Evolutionary conservation across 768 basidiomycete genomes (phyloP).

Genomic region (Grammothele lineata): DNA sequence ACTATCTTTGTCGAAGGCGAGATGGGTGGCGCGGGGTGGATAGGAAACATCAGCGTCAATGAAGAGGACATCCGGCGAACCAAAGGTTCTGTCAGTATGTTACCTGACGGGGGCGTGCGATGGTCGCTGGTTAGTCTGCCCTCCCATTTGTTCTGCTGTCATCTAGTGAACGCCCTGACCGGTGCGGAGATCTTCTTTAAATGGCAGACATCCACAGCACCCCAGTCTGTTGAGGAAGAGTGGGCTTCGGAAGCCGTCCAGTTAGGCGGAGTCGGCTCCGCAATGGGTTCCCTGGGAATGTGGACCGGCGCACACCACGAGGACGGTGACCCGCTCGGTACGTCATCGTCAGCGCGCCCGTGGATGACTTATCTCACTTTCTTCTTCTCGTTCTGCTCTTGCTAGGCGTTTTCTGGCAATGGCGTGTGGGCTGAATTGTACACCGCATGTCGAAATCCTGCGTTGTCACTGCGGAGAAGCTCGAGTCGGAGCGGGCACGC

Average conservation of each 20-base stretch:
- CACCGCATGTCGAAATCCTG: too few relatives aligned
- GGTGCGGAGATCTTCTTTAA: too few relatives aligned
- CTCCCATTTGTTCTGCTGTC: too few relatives aligned
- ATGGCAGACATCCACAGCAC: constrained; percentile 1
- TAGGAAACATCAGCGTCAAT: neutral
- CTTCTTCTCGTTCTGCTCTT: neutral
- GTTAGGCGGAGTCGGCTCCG: constrained; percentile 51
- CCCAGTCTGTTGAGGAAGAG: constrained; percentile 29
- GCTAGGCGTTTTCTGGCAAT: constrained; percentile 38
- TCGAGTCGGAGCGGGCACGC: too few relatives aligned
- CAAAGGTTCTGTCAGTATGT: constrained; percentile 43
- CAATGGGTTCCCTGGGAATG: constrained; percentile 47
- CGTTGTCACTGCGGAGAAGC: too few relatives aligned
- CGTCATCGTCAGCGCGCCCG: constrained; percentile 2
- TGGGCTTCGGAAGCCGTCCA: constrained; percentile 58
- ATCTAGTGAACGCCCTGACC: too few relatives aligned
- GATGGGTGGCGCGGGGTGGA: constrained; percentile 33
- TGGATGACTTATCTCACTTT: neutral
- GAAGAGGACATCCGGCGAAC: constrained; percentile 34
- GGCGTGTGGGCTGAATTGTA: constrained; percentile 37
- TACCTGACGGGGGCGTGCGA: constrained; percentile 44
- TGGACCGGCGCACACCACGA: constrained; percentile 54
- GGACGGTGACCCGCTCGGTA: constrained; percentile 39
- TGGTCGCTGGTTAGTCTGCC: constrained; percentile 53
- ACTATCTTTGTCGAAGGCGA: constrained; percentile 48